A percentile compares a stretch with the other conserved stretches of the same genome.
phyloP scores from a whole-genome alignment of 805 yeast genomes.

The Jamesozyma spencerorum region DNA sequence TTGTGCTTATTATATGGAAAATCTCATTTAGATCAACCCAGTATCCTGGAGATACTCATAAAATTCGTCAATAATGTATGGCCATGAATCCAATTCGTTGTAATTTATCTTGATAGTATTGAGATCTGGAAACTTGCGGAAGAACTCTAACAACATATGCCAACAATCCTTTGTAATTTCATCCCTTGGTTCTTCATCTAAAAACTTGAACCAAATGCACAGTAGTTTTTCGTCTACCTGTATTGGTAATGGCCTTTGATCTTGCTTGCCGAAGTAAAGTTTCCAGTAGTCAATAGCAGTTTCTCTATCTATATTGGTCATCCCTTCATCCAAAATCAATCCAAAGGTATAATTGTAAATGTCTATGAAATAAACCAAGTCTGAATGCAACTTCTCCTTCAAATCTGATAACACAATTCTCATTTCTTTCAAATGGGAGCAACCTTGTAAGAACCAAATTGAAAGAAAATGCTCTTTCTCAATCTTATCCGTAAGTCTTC shows the following conservation, averaged over 20 bases:
- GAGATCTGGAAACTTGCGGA: slow-evolving; percentile 43
- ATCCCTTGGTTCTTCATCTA: slow-evolving; percentile 35
- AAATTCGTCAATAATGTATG: slow-evolving; percentile 75
- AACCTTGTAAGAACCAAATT: slow-evolving; percentile 19
- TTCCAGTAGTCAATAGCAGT: slow-evolving; percentile 72
- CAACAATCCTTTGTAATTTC: slow-evolving; percentile 67
- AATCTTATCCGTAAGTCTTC: slow-evolving; percentile 14
- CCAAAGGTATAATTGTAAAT: slow-evolving; percentile 67
- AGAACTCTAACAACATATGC: slow-evolving; percentile 71
- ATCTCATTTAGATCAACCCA: slow-evolving; percentile 1
- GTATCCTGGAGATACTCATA: slow-evolving; percentile 42
- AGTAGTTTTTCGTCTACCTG: slow-evolving; percentile 28
- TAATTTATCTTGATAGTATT: slow-evolving; percentile 44
- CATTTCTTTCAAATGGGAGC: slow-evolving; percentile 41
- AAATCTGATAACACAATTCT: slow-evolving; percentile 29
- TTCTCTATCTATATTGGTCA: slow-evolving; percentile 49
- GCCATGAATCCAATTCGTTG: slow-evolving; percentile 87
- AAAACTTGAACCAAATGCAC: slow-evolving; percentile 52
- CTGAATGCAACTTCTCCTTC: slow-evolving; percentile 27
- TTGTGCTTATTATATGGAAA: too few species aligned
- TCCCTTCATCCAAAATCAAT: slow-evolving; percentile 50
- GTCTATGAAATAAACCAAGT: slow-evolving; percentile 38
- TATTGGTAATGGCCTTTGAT: slow-evolving; percentile 7
- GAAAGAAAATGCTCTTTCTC: slow-evolving; percentile 17
- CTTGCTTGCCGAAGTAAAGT: slow-evolving; percentile 39